These are phyloP conservation scores for Helichrysum umbraculigerum DNA, from an alignment of 129 eudicot species.

Conservation along the genomic window DNA sequence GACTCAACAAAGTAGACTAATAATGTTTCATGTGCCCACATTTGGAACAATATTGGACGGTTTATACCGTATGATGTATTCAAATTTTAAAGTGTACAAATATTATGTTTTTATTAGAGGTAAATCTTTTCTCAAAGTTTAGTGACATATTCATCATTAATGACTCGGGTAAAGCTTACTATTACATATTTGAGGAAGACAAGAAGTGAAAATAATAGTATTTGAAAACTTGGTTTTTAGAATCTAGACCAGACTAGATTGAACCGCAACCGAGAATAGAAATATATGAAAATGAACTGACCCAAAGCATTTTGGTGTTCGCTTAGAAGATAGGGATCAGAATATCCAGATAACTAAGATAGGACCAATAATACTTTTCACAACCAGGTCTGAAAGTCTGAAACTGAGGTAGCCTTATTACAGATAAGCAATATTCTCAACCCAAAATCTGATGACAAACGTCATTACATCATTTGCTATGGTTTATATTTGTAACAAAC, in stretches of 20 bases:
- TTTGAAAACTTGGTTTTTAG: background rate
- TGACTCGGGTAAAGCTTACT: background rate
- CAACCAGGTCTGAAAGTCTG: background rate
- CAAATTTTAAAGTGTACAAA: background rate
- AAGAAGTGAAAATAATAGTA: background rate
- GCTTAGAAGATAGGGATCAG: background rate
- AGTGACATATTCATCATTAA: background rate
- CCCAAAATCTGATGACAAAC: background rate
- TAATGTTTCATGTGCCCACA: background rate
- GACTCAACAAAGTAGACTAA: background rate
- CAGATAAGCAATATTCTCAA: background rate
- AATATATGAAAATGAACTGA: background rate
- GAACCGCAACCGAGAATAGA: background rate
- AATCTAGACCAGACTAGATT: background rate
- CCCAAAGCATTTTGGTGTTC: background rate
- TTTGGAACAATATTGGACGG: background rate
- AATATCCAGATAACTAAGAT: background rate
- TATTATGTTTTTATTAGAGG: background rate
- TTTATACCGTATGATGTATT: background rate
- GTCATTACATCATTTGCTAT: conserved; percentile 7
- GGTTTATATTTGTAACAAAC: background rate
- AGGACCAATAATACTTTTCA: background rate
- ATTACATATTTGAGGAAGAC: background rate
- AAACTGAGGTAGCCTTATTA: background rate
- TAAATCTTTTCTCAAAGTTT: background rate